phyloP scores from a whole-genome alignment of 1,284 basidiomycete genomes.

The Trichosporon asahii region DNA sequence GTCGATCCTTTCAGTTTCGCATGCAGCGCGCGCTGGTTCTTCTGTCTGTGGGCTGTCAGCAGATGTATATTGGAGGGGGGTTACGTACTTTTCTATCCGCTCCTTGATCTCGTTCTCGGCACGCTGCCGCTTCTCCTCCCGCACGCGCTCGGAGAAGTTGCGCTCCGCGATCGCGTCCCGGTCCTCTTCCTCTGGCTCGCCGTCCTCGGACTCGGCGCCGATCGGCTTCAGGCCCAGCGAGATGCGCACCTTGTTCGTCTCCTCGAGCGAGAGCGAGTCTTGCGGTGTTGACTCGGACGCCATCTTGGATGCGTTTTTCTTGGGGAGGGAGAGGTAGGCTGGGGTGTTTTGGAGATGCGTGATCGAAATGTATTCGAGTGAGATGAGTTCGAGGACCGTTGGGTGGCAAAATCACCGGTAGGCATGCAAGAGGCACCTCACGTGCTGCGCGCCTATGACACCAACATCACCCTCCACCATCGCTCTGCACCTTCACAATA shows the following conservation, averaged over 20 bases:
- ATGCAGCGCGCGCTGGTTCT: constrained; percentile 63
- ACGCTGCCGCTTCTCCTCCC: constrained; percentile 66
- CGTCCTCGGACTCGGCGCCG: constrained; percentile 59
- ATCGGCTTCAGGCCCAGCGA: constrained; percentile 91
- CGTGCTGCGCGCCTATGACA: neutral
- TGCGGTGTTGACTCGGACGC: constrained; percentile 52
- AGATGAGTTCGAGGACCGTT: constrained; percentile 15
- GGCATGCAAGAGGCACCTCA: neutral
- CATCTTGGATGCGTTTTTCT: constrained; percentile 16
- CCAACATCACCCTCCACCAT: neutral
- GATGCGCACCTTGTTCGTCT: constrained; percentile 96
- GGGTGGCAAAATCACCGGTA: constrained; percentile 27
- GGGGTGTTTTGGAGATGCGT: neutral
- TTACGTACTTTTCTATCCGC: constrained; percentile 83
- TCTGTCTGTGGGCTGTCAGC: constrained; percentile 14
- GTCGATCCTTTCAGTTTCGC: constrained; percentile 84
- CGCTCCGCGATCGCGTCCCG: constrained; percentile 66
- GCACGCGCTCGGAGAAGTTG: constrained; percentile 72
- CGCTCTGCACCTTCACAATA: neutral
- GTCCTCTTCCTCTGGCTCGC: constrained; percentile 55
- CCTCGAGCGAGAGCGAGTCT: constrained; percentile 77
- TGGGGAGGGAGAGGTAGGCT: neutral
- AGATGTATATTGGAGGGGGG: no score
- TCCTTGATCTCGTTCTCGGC: constrained; percentile 73
- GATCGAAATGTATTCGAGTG: neutral